Conservation (phyloP, 768 basidiomycete genomes). For the Tricholoma hemisulphureum region DNA sequence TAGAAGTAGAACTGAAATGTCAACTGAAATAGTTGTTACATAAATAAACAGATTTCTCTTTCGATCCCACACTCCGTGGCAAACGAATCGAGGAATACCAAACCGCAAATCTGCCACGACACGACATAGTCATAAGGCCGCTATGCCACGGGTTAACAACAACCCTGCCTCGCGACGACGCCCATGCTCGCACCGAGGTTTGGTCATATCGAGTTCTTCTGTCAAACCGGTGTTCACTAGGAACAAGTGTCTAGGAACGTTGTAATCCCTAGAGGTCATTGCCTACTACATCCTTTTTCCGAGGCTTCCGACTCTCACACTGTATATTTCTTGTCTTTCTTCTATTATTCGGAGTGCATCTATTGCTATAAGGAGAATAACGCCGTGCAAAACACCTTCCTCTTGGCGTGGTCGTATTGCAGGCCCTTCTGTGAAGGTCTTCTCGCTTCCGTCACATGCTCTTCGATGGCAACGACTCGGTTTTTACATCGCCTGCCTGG, state of each 20-base stretch:
- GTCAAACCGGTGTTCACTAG: not conserved
- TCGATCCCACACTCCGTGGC: too few species aligned
- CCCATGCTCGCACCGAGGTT: not conserved
- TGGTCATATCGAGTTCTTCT: not conserved
- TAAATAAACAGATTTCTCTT: too few species aligned
- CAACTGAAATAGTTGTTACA: too few species aligned
- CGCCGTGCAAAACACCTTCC: not conserved
- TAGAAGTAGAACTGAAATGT: not conserved
- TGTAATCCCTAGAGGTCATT: not conserved
- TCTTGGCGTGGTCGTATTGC: not conserved
- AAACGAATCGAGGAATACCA: too few species aligned
- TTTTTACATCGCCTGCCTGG: not conserved
- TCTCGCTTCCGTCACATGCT: not conserved
- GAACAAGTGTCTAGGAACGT: not conserved
- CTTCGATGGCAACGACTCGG: not conserved
- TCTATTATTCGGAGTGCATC: not conserved
- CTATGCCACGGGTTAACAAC: not conserved
- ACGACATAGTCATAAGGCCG: not conserved
- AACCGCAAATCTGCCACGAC: too few species aligned
- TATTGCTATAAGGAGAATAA: not conserved
- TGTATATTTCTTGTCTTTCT: not conserved
- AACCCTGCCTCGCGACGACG: not conserved
- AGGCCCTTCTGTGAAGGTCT: not conserved
- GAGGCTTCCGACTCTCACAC: not conserved
- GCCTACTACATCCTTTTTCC: not conserved